phyloP scores from a whole-genome alignment of 163 green algal species.

The Chloroidium sp. region DNA sequence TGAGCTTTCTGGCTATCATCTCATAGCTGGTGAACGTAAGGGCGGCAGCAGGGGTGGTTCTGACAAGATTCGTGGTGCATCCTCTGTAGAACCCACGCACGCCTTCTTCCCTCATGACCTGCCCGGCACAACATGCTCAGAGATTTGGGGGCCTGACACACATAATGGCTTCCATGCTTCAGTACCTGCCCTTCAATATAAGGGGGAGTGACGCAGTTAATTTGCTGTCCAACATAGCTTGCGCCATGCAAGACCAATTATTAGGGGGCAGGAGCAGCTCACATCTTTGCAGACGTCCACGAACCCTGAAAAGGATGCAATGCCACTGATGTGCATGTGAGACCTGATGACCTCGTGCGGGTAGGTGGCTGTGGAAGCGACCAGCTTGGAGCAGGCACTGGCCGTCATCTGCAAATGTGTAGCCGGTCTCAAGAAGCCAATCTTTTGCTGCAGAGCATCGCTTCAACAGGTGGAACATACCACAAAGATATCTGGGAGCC shows the following conservation, averaged over 20 bases:
- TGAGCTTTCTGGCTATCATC: slow-evolving; percentile 73
- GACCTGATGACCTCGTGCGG: slow-evolving; percentile 76
- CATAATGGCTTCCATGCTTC: background rate
- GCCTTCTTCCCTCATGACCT: slow-evolving; percentile 56
- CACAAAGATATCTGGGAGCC: no score
- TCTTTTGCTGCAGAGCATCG: no score
- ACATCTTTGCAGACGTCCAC: slow-evolving; percentile 33
- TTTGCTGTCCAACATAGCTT: no score
- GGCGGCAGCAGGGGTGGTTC: slow-evolving; percentile 89
- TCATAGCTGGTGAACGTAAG: slow-evolving; percentile 97
- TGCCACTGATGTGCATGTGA: slow-evolving; percentile 78
- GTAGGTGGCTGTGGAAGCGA: slow-evolving; percentile 93
- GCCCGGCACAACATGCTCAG: background rate
- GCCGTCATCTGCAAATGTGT: slow-evolving; percentile 67
- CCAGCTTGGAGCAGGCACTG: slow-evolving; percentile 83
- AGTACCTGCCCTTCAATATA: background rate
- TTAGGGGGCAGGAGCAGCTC: background rate
- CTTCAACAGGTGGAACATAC: no score
- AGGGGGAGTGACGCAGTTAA: no score
- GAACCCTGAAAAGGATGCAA: slow-evolving; percentile 40
- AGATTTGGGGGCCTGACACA: no score
- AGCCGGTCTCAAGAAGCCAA: no score
- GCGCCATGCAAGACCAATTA: no score
- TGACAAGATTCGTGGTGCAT: slow-evolving; percentile 83
- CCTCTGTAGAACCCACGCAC: slow-evolving; percentile 78